Evolutionary conservation across 2,329 filamentous ascomycete genomes (phyloP), one percentile per base, ranked within the genome.

Genomic region (Trichoderma sp.): DNA sequence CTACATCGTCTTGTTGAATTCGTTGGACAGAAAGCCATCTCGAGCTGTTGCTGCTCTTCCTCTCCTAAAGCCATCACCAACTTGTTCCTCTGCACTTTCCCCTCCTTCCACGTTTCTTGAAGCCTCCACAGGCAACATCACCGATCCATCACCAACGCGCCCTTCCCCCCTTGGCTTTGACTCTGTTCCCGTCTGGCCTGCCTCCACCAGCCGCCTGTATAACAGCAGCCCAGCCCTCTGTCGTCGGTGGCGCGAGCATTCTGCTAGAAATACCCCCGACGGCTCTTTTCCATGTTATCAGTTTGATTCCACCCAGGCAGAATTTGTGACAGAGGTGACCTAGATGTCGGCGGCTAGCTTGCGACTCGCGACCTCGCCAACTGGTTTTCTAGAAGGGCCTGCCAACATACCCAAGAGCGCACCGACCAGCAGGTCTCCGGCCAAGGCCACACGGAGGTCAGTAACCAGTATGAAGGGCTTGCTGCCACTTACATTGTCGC

Each of bases 401-500:
- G 43, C 60, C 45, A 57, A 59, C 48, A 47, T 50, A 54, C 43
- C 48, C 34, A 45, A 54, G 41, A 52, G 54, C 65, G 59, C 65
- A 67, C 64, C 68, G 28, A 64, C 66, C 52, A 69, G 67, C 47
- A 66, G 67, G 44, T 63, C 66, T 19, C 66, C 71, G 21, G 68
- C 68, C 34, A 61, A 69, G 39, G 66, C 67, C 45, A 73, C 71
- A 66, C 70, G 73, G 68, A 73, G 75, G 60, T 78, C 76, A 45
- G 78, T 78, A 28, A 74, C 74, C 54, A 78, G 74, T 65, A 80
- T 79, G 78, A 79, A 73, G 62, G 74, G 69, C 34, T 69, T 79
- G 55, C 72, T 78, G 68, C 77, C 77, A 41, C 72, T 80, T 65
- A 71, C 76, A 55, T 69, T 79, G 15, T 74, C 70, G 14, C 12